Percentiles rank a stretch among this genome's conserved stretches.
These are phyloP conservation scores for Eucalyptus leucophloia DNA, from an alignment of 345 rosid genomes.

Conservation along the genomic window DNA sequence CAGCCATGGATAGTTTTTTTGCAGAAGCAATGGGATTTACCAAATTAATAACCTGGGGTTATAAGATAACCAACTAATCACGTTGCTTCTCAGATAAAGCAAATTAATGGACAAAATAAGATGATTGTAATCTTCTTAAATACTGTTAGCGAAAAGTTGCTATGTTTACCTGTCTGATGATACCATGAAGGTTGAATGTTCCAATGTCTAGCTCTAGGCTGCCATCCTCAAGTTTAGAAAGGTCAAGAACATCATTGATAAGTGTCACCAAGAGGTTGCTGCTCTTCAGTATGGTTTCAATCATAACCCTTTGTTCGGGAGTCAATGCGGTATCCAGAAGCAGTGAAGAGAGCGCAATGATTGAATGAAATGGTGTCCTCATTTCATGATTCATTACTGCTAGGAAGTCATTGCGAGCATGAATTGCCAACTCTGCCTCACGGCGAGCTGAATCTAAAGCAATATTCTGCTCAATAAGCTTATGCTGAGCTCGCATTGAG, in stretches of 20 bases:
- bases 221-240: slow-evolving; percentile 90
- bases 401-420: slow-evolving; percentile 90
- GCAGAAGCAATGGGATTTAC: slow-evolving; percentile 76
- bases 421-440: slow-evolving; percentile 86
- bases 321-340: slow-evolving; percentile 72
- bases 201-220: slow-evolving; percentile 58
- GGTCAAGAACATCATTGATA: slow-evolving; percentile 82
- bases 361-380: slow-evolving; percentile 92
- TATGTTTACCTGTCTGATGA: slow-evolving; percentile 58
- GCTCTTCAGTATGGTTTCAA: slow-evolving; percentile 81
- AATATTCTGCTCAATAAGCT: slow-evolving; percentile 74
- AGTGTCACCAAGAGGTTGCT: slow-evolving; percentile 84
- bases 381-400: slow-evolving; percentile 98
- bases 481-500: slow-evolving; percentile 82
- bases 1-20: slow-evolving; percentile 55
- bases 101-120: not conserved
- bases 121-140: not conserved
- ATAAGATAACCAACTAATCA: not conserved
- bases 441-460: slow-evolving; percentile 72
- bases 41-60: slow-evolving; percentile 51
- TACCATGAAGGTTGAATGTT: slow-evolving; percentile 51
- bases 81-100: not conserved
- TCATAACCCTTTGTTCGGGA: slow-evolving; percentile 80
- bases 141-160: not conserved
- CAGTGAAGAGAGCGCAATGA: slow-evolving; percentile 80